Base-by-base conservation (phyloP, 2,329 filamentous ascomycete genomes). In the Paraconiothyrium sp. region DNA sequence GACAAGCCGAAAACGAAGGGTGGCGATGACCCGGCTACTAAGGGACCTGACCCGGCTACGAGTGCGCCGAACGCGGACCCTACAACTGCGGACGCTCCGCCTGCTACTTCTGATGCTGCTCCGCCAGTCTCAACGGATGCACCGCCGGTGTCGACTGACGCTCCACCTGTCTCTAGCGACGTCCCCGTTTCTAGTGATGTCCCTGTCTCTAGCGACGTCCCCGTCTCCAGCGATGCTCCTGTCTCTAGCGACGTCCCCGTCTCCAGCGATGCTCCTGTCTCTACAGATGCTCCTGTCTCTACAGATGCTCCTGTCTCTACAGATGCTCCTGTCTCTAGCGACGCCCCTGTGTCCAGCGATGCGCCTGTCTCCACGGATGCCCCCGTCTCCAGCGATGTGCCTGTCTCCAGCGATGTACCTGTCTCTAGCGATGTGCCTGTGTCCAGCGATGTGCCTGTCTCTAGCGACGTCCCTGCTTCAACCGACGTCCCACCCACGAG, bases 1-100 rank as follows among this genome's bases (percentile, higher is more conserved):
- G 46, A 57, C 8, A 39, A 41, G 22, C 43, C 54, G 20, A 57
- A 49, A 34, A 16, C 44, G 13, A 57, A 49, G 43, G 32, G n/a
- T 11, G 32, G 32, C 6, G 44, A 57, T 48, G 32, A 37, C 2
- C 54, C 54, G 1, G 32, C 10, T 24, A 48, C 54, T 7, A 57
- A 57, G 30, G 11, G 27, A 46, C 27, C 39, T 55, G 52, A 46
- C 34, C 24, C 39, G 20, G 39, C 24, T 14, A 39, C 50, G 4
- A 52, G 50, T 52, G 50, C 34, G 13, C 50, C 50, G 13, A 22
- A 52, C 9, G 50, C 20, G 20, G 35, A 52, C 14, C 50, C 50
- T 16, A 54, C 50, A 35, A 30, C 5, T 32, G 50, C 35, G 14
- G 50, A 54, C 11, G 37, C 34, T 9, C 50, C 50, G 22, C 50